These are phyloP conservation scores for Fusarium praegraminearum DNA, from an alignment of 2,329 filamentous ascomycete genomes.

Conservation along the genomic window DNA sequence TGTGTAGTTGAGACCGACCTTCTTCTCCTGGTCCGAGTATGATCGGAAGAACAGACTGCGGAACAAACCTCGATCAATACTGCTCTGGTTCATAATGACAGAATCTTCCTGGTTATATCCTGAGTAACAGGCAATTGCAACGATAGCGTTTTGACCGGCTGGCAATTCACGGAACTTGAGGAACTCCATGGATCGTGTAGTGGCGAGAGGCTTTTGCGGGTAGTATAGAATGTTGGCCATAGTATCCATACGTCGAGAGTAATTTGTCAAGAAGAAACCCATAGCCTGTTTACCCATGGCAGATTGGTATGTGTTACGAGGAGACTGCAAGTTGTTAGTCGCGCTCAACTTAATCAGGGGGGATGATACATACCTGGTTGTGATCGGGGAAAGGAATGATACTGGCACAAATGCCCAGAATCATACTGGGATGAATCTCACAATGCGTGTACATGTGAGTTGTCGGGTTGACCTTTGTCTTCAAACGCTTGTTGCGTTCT, in stretches of 20 bases:
- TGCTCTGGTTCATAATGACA: constrained; percentile 99
- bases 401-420: constrained; percentile 96
- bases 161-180: constrained; percentile 97
- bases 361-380: constrained; percentile 75
- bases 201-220: constrained; percentile 95
- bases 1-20: constrained; percentile 90
- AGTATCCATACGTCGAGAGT: constrained; percentile 96
- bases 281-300: constrained; percentile 99
- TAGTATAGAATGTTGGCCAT: constrained; percentile 99
- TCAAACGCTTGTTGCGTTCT: constrained; percentile 87
- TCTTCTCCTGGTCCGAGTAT: constrained; percentile 97
- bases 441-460: constrained; percentile 97
- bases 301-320: constrained; percentile 98
- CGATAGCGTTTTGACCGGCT: constrained; percentile 97
- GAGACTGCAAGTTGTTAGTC: constrained; percentile 69
- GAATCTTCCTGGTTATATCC: constrained; percentile 99
- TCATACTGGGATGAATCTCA: constrained; percentile 99
- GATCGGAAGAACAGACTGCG: constrained; percentile 97
- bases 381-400: constrained; percentile 99
- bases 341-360: background rate
- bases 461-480: constrained; percentile 86
- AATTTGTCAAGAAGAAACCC: constrained; percentile 99
- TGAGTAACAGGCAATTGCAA: constrained; percentile 96
- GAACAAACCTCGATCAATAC: constrained; percentile 97
- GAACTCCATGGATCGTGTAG: constrained; percentile 98